Conservation (phyloP, 306 rosid species). For the Benincasa hispida region DNA sequence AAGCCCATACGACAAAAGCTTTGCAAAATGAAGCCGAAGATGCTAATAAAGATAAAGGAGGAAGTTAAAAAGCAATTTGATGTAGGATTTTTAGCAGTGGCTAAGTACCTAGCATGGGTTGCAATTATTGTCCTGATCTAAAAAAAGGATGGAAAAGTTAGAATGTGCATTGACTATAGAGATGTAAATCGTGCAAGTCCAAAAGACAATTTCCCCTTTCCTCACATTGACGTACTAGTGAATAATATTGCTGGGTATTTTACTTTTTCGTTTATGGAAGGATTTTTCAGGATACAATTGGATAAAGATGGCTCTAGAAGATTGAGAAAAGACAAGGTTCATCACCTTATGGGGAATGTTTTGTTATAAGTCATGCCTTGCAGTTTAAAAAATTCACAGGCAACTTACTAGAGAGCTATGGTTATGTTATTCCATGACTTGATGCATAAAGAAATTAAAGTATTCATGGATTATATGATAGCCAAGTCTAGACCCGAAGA, state of each 20-base stretch:
- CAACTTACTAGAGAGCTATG: too few species aligned
- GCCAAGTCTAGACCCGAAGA: too few species aligned
- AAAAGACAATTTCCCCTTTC: background rate
- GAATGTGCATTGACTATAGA: too few species aligned
- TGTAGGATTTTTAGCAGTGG: background rate
- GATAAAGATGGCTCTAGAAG: background rate
- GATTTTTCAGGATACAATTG: background rate
- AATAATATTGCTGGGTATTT: background rate
- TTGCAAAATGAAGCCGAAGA: too few species aligned
- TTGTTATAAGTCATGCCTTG: too few species aligned
- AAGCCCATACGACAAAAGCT: too few species aligned
- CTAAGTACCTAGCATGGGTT: background rate
- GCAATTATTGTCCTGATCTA: background rate
- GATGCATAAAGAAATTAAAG: too few species aligned
- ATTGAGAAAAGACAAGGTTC: background rate
- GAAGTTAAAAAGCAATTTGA: background rate
- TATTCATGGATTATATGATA: too few species aligned
- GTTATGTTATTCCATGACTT: too few species aligned
- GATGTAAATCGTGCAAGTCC: background rate
- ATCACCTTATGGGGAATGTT: too few species aligned
- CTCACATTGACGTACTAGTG: background rate
- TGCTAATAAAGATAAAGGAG: too few species aligned
- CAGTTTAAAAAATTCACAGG: too few species aligned
- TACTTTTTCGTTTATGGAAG: background rate
- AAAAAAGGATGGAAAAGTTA: background rate